Base-by-base conservation (phyloP, 345 rosid species). In the Orychophragmus violaceus region DNA sequence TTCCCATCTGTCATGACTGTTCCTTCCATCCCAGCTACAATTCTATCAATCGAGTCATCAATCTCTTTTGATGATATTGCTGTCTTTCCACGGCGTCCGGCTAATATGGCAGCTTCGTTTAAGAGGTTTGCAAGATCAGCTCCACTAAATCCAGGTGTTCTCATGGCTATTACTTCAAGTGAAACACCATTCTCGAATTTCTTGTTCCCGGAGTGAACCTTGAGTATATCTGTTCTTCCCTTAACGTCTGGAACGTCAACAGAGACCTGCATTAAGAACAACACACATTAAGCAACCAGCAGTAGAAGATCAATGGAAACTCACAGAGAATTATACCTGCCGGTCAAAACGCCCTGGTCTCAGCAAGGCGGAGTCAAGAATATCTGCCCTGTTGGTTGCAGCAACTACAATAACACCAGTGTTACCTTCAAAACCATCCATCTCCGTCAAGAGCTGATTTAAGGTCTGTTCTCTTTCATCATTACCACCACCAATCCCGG, bases 21-120 rank as follows among this genome's bases (percentile, higher is more conserved):
- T 64, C 97, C 97, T 79, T 93, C 98, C 97, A 89, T 93, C 22
- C 98, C 98, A 49, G 96, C 96, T 64, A 93, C 95, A 76, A 93
- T 93, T 71, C 98, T 83, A 76, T 93, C 98, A 77, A 89, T 93
- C 3, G 98, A 86, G 67, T 89, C 97, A 71, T 93, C 98, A 69
- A 93, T 80, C 77, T 93, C 98, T 81, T 87, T 89, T 2, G 95
- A 74, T 37, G 98, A 86, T 66, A 93, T 87, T 12, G 82, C 91
- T n/a, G 91, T 72, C 87, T 78, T 87, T 14, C 90, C 97, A 13
- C 96, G 95, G 8, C 95, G 87, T 18, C 95, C 97, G 25, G 98
- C 96, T 83, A 89, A 78, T 74, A 93, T 89, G 10, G 98, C 96
- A 45, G 97, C 97, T 74, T 89, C 98, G 41, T 93, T 93, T 76